A percentile compares a stretch with the other conserved stretches of the same genome.
Conservation (phyloP, 192 early-diverging fungal species). For the Mortierella hygrophila region DNA sequence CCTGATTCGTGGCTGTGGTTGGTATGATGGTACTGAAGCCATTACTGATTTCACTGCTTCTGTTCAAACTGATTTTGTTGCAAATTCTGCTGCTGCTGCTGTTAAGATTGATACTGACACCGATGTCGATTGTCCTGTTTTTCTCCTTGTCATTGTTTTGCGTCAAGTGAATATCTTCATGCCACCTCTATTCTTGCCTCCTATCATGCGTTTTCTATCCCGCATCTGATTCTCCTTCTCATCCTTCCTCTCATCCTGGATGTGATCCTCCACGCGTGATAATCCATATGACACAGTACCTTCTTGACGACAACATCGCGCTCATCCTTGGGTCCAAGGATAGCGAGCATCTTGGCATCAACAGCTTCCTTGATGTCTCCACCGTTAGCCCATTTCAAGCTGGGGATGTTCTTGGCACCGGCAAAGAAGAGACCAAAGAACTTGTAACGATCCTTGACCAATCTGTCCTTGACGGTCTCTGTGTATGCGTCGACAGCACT, state of each 20-base stretch:
- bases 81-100: too few relatives aligned
- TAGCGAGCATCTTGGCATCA: slow-evolving; percentile 84
- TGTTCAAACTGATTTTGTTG: too few relatives aligned
- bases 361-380: slow-evolving; percentile 88
- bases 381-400: slow-evolving; percentile 92
- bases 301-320: slow-evolving; percentile 77
- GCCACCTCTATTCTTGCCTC: slow-evolving; percentile 23
- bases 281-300: slow-evolving; percentile 17
- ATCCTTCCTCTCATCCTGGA: slow-evolving; percentile 52
- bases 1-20: too few relatives aligned
- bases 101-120: too few relatives aligned
- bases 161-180: background rate
- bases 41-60: too few relatives aligned
- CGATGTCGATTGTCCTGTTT: background rate
- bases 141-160: background rate
- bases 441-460: slow-evolving; percentile 90
- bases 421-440: slow-evolving; percentile 83
- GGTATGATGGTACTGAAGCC: too few relatives aligned
- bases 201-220: slow-evolving; percentile 41
- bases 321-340: slow-evolving; percentile 99
- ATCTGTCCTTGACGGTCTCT: slow-evolving; percentile 72
- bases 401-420: slow-evolving; percentile 73
- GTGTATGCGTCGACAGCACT: slow-evolving; percentile 75
- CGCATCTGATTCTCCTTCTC: background rate
- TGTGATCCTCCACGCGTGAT: background rate